Percentiles rank a stretch among this genome's conserved stretches.
Evolutionary conservation across 331 rosid genomes (phyloP).

Genomic region (Telfairia occidentalis): DNA sequence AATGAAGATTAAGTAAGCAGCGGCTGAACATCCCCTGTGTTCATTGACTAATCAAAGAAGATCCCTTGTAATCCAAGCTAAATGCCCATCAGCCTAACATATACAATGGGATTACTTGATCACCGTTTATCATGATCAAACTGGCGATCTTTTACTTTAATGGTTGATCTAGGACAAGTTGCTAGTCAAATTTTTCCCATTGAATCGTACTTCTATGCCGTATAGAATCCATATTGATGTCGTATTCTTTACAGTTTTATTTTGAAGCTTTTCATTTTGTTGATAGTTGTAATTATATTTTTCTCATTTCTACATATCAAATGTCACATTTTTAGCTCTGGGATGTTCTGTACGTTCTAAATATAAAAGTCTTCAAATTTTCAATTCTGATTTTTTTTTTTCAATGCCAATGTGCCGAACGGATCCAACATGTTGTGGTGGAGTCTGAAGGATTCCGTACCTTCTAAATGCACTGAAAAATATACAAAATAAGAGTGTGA

Average conservation of each 20-base stretch:
- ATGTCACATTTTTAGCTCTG: not conserved
- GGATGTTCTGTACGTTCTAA: too few species aligned
- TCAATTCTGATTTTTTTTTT: too few species aligned
- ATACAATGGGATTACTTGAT: not conserved
- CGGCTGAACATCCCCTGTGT: not conserved
- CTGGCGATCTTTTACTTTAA: not conserved
- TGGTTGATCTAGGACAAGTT: not conserved
- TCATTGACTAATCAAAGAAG: slow-evolving; percentile 3
- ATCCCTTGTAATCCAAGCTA: slow-evolving; percentile 12
- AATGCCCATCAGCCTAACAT: not conserved
- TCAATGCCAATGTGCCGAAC: not conserved
- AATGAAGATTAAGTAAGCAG: not conserved
- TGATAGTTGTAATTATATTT: not conserved
- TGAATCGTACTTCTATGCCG: not conserved
- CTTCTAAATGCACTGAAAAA: not conserved
- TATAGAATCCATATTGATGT: not conserved
- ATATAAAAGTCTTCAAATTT: not conserved
- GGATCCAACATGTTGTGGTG: not conserved
- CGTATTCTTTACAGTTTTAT: not conserved
- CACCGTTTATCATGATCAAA: not conserved
- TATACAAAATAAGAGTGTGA: not conserved
- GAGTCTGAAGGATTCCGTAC: not conserved
- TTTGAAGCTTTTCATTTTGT: too few species aligned
- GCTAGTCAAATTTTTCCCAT: not conserved
- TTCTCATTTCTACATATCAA: not conserved